These are phyloP conservation scores for Parsonsia alboflavescens DNA, from an alignment of 257 asterid species.

Conservation along the genomic window DNA sequence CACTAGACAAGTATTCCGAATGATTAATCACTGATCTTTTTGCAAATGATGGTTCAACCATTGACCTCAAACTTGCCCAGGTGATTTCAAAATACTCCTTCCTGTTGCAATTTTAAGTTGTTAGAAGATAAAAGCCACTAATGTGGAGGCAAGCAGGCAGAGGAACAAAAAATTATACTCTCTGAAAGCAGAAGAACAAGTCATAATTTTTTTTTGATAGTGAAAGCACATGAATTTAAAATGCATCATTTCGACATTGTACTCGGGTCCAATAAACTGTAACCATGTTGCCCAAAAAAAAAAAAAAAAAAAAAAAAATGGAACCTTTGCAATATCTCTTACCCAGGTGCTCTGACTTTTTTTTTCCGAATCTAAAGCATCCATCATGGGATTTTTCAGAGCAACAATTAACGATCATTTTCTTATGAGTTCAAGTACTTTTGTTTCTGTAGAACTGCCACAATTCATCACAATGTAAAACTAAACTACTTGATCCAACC, in stretches of 20 bases:
- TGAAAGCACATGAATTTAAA: neutral
- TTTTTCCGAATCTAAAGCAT: neutral
- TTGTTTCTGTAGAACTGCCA: too few relatives aligned
- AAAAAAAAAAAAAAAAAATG: neutral
- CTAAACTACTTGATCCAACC: neutral
- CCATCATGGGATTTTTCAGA: neutral
- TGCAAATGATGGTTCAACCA: slow-evolving; percentile 84
- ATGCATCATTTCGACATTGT: neutral
- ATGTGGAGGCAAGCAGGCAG: neutral
- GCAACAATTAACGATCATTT: neutral
- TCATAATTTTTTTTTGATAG: neutral
- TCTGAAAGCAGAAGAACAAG: neutral
- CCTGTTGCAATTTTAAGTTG: slow-evolving; percentile 33
- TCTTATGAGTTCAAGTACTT: neutral
- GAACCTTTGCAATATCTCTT: neutral
- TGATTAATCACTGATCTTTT: slow-evolving; percentile 63
- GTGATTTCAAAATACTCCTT: slow-evolving; percentile 76
- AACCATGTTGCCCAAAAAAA: neutral
- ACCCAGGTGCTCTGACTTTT: neutral
- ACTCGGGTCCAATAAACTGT: neutral
- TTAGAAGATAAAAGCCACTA: neutral
- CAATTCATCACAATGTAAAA: neutral
- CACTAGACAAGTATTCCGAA: slow-evolving; percentile 59
- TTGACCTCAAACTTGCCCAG: slow-evolving; percentile 80
- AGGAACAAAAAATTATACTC: neutral